Evolutionary conservation across 371 early-diverging fungal species (phyloP), one percentile per base, ranked within the genome.

Genomic region (Saksenaea oblongispora): DNA sequence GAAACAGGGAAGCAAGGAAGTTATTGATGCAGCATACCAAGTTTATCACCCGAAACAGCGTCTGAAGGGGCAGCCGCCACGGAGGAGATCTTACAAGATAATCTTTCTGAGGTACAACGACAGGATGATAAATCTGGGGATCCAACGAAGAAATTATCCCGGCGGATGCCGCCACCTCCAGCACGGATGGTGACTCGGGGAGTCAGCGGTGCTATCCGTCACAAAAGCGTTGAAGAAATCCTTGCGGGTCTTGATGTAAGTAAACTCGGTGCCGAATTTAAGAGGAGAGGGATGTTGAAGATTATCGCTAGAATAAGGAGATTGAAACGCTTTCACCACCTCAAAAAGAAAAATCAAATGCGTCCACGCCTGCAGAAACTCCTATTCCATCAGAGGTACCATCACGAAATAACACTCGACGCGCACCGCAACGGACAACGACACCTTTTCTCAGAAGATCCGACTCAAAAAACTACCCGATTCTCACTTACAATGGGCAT

Each of bases 171-270:
- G 11, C 87, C 90, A 17, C 88, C 89, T n/a, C 84, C 84, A 31
- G 91, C 81, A 60, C 75, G 89, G 17, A 90, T 90, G 89, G 83
- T 90, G 9, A 90, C 90, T 0, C 80, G 89, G 7, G 89, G 89
- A 28, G 87, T 87, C 14, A 88, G 87, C 66, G 87, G 88, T 24
- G 86, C 87, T 24, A 83, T 85, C 56, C 76, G 84, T 15, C 85
- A 83, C n/a, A 81, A 78, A 58, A 85, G 84, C 51, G 86, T 87
- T 14, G 85, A 80, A 26, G 86, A 85, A 57, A 85, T 85, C 27
- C 54, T 85, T 5, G 77, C 84, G 14, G 79, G 81, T 28, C 60
- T 80, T 22, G 78, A 79, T 65, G 82, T 76, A 72, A 64, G 69
- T 65, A 39, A n/a, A 15, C 37, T 57, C 5, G 39, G 13, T 15